Evolutionary conservation across 2,329 filamentous ascomycete genomes (phyloP), one percentile per base, ranked within the genome.

Genomic region (Zelopaecilomyces penicillatus): DNA sequence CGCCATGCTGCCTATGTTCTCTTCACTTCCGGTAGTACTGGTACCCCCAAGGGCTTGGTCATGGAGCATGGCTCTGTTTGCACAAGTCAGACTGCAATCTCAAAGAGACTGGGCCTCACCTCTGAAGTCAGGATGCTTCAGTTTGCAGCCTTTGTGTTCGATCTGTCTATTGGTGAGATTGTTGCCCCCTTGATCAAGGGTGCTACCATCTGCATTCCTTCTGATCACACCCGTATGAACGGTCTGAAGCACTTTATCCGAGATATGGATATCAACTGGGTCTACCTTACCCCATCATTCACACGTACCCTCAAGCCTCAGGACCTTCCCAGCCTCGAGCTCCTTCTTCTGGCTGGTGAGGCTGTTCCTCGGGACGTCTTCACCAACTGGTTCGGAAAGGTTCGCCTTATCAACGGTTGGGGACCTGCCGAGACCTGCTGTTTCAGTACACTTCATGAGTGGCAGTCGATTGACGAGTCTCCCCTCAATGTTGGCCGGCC

Each of bases 21-120:
- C 53, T 80, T 78, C 54, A 79, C 76, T 28, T 78, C 75, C 3
- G 76, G 75, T 26, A 78, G 73, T 43, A 80, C 76, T 0, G 76
- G 76, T 5, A 68, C 67, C 44, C 76, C 76, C 6, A 80, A 79
- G 61, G 76, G 75, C 28, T 73, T 78, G 11, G 62, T 78, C 26
- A 59, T 68, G 12, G 39, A 49, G 31, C 46, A 48, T 4, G 35
- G 11, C n/a, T 34, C 43, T 10, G 35, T 48, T 26, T 38, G 42
- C 39, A 48, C 39, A 2, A 28, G 46, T 12, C 39, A 45, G 28
- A 45, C 36, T 3, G 37, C 35, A n/a, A 11, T 45, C 7, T 40
- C 43, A 28, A 33, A 44, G 4, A 26, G 37, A 26, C 31, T 48
- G 26, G n/a, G 30, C 3, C 40, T 45, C 5, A 8, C 41, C 4